Base-by-base conservation (phyloP, 331 rosid genomes). In the Ulmus americana region DNA sequence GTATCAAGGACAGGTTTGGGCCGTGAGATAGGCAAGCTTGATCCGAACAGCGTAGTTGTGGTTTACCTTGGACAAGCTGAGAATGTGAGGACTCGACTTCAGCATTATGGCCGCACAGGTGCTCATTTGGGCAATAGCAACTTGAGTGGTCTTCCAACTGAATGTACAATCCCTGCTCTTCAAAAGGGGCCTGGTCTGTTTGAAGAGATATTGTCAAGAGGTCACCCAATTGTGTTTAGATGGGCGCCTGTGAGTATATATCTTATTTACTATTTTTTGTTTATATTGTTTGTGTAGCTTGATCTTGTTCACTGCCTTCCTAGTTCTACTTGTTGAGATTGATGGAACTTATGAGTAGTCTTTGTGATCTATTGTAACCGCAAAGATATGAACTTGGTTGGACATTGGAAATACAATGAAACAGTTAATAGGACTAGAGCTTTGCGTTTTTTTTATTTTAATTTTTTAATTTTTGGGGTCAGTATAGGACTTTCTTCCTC, bases 31-130 rank as follows among this genome's bases (percentile, higher is more conserved):
- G 68, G 70, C 70, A 85, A 78, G 73, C 81, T 84, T 62, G 68
- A 57, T n/a, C 71, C 78, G 28, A 73, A 77, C 14, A 44, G 45
- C 12, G 41, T 88, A 20, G 80, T 83, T 16, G 92, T 79, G 22
- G 86, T 71, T 47, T 88, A 91, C 73, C 79, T 91, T 55, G 97
- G 96, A 39, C 76, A 88, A 74, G 86, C 97, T 49, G 95, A 88
- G 13, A 80, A 79, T 71, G 90, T 86, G 57, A 86, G 92, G 77
- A 61, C 76, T 8, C 67, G 97, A 28, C 83, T 91, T 49, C 97
- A 91, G 71, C 51, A 35, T 18, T 88, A 91, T 63, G 97, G 95
- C 58, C 76, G 90, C 35, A 72, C 74, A 10, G 97, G 97, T 65
- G 74, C 88, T 70, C 96, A 88, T 66, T 74, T 91, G 90, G 76